phyloP scores from a whole-genome alignment of 345 rosid genomes.

The Eucalyptus erythrocorys region DNA sequence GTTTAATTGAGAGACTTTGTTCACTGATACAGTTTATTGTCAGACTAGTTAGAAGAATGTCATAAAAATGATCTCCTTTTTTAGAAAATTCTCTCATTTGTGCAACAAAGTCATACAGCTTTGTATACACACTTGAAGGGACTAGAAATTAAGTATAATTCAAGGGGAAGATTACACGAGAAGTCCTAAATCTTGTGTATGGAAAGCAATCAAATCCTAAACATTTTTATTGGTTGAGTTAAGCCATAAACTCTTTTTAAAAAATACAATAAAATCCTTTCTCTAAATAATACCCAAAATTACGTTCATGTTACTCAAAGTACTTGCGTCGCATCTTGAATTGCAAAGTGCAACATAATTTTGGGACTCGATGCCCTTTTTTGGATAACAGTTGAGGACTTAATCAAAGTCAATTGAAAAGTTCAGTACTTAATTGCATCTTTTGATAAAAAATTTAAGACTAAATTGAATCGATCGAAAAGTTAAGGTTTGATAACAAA shows the following conservation, averaged over 20 bases:
- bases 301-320: neutral
- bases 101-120: neutral
- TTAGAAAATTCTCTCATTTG: neutral
- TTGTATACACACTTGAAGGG: neutral
- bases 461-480: neutral
- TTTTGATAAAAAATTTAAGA: neutral
- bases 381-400: neutral
- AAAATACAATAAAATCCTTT: neutral
- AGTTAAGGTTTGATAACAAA: neutral
- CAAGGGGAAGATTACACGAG: neutral
- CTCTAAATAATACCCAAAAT: neutral
- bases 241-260: neutral
- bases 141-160: neutral
- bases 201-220: neutral
- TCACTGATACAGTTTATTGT: neutral
- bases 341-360: neutral
- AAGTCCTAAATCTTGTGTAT: neutral
- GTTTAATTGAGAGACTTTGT: neutral
- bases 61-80: neutral
- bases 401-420: neutral
- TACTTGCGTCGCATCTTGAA: no score
- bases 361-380: neutral
- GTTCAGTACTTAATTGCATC: fast-evolving
- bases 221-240: fast-evolving
- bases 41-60: neutral